phyloP scores from a whole-genome alignment of 78 protist species.

The Corallochytrium limacisporum region DNA sequence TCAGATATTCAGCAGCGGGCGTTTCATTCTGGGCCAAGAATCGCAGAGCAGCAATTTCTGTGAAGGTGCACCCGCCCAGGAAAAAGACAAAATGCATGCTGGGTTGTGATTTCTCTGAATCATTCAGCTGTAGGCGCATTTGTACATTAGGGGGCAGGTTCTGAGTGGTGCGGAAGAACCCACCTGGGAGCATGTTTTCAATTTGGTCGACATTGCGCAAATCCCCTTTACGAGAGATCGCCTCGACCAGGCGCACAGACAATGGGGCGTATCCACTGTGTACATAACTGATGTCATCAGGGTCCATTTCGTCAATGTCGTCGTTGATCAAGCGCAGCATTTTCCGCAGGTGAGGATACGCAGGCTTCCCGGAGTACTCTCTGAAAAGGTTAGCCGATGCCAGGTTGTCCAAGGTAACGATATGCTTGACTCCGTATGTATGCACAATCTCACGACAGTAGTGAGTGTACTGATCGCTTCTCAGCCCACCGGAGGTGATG shows the following conservation, averaged over 20 bases:
- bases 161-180: not conserved
- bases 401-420: conserved; percentile 41
- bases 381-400: conserved; percentile 39
- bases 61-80: conserved; percentile 67
- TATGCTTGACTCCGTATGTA: conserved; percentile 52
- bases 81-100: conserved; percentile 46
- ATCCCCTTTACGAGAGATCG: not conserved
- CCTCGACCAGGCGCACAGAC: conserved; percentile 44
- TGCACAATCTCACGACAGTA: too few species aligned
- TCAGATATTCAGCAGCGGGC: conserved; percentile 20
- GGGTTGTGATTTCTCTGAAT: too few species aligned
- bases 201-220: not conserved
- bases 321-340: conserved; percentile 32
- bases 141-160: not conserved
- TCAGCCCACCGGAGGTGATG: too few species aligned
- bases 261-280: conserved; percentile 73
- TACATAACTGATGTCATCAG: conserved; percentile 37
- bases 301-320: conserved; percentile 31
- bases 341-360: conserved; percentile 13
- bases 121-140: not conserved
- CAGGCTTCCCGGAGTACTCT: not conserved
- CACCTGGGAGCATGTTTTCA: not conserved
- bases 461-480: too few species aligned
- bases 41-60: conserved; percentile 72
- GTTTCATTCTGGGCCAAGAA: conserved; percentile 28